These are phyloP conservation scores for Lodderomyces parapsilosis DNA, from an alignment of 1,139 yeast species.

Conservation along the genomic window DNA sequence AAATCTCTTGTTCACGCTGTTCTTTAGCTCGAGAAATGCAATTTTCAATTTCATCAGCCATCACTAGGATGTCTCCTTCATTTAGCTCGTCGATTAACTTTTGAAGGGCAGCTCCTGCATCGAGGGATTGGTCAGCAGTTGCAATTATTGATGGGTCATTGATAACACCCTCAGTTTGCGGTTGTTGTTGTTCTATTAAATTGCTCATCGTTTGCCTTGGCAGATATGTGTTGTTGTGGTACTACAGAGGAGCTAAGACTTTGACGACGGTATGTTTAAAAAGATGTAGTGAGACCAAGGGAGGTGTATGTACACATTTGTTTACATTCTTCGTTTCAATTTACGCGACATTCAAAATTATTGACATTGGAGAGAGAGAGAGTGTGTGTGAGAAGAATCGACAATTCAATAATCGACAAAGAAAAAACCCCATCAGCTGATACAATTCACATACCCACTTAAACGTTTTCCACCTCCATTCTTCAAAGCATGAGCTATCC, in stretches of 20 bases:
- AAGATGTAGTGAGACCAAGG: too few relatives aligned
- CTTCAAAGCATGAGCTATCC: slow-evolving; percentile 15
- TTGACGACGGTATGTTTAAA: too few relatives aligned
- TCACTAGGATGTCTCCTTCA: slow-evolving; percentile 2
- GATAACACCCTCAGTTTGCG: background rate
- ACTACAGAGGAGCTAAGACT: too few relatives aligned
- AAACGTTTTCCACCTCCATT: background rate
- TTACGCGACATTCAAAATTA: background rate
- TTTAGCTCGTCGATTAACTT: slow-evolving; percentile 2
- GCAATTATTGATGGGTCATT: too few relatives aligned
- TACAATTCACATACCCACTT: too few relatives aligned
- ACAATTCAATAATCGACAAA: too few relatives aligned
- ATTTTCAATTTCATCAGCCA: slow-evolving; percentile 3
- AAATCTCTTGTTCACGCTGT: background rate
- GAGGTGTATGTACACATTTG: background rate
- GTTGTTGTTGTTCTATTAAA: background rate
- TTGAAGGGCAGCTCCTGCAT: slow-evolving; percentile 1
- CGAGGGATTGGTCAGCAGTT: background rate
- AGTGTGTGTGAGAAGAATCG: too few relatives aligned
- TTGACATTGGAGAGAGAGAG: too few relatives aligned
- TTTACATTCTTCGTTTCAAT: too few relatives aligned
- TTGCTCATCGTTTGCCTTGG: background rate
- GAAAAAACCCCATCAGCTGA: too few relatives aligned
- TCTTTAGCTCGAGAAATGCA: background rate
- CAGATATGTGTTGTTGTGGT: too few relatives aligned